Conservation (phyloP, 2,329 filamentous ascomycete species). For the Coccinonectria pachysandricola region DNA sequence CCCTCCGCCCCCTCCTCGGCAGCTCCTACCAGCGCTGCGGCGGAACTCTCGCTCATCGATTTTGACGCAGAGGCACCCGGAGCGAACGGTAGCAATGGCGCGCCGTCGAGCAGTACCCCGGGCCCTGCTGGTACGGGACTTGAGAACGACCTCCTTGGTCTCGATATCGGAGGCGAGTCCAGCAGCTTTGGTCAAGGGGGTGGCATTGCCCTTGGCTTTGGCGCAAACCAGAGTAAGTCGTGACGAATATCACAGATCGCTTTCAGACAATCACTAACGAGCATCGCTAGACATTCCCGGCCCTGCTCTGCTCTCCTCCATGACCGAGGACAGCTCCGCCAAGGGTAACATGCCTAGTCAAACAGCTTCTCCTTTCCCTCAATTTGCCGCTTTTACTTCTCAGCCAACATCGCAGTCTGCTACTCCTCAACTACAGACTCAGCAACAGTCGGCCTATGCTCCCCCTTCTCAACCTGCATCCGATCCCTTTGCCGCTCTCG, state of each 20-base stretch:
- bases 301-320: conserved; percentile 52
- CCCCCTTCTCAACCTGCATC: conserved; percentile 32
- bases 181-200: conserved; percentile 61
- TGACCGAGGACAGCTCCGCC: conserved; percentile 51
- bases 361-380: conserved; percentile 39
- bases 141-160: conserved; percentile 82
- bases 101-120: conserved; percentile 19
- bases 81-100: conserved; percentile 35
- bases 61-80: conserved; percentile 60
- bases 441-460: conserved; percentile 36
- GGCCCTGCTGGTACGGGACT: conserved; percentile 46
- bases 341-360: conserved; percentile 31
- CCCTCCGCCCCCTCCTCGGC: conserved; percentile 48
- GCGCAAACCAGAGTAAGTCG: conserved; percentile 54
- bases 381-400: conserved; percentile 46
- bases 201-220: conserved; percentile 73
- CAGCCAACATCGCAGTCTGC: conserved; percentile 40
- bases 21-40: conserved; percentile 26
- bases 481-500: conserved; percentile 45
- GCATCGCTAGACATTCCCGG: conserved; percentile 48
- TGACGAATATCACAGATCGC: not conserved
- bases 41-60: conserved; percentile 89
- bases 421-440: conserved; percentile 40
- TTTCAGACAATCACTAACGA: conserved; percentile 8
- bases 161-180: conserved; percentile 62